A percentile compares a stretch with the other conserved stretches of the same genome.
Evolutionary conservation across 306 rosid genomes (phyloP).

Genomic region (Prunus davidiana): DNA sequence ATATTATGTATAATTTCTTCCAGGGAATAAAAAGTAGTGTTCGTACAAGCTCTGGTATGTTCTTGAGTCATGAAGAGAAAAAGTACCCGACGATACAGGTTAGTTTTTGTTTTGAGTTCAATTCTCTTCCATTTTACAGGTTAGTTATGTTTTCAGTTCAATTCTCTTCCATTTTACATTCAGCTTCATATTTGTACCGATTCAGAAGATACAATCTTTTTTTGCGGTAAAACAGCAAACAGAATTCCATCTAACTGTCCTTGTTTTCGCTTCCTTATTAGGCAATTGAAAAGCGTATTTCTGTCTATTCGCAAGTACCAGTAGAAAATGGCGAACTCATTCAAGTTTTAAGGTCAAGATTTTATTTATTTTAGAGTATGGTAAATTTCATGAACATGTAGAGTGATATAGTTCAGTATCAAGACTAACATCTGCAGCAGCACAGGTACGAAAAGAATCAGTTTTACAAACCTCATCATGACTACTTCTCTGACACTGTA

Average conservation of each 20-base stretch:
- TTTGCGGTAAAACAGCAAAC: background rate
- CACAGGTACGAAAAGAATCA: conserved; percentile 90
- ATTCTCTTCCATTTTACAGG: background rate
- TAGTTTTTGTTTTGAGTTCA: conserved; percentile 22
- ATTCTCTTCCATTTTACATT: background rate
- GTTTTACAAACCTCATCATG: conserved; percentile 92
- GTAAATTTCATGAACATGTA: conserved; percentile 16
- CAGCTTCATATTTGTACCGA: background rate
- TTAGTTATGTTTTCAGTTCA: conserved; percentile 17
- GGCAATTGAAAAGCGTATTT: conserved; percentile 96
- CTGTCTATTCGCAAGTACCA: conserved; percentile 90
- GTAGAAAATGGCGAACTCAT: conserved; percentile 90
- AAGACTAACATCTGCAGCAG: conserved; percentile 86
- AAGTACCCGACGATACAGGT: conserved; percentile 81
- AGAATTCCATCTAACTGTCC: background rate
- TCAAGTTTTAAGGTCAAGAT: conserved; percentile 84
- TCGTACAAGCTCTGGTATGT: conserved; percentile 98
- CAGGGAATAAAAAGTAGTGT: conserved; percentile 89
- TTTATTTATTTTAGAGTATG: conserved; percentile 22
- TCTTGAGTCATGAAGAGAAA: conserved; percentile 60
- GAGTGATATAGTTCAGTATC: conserved; percentile 23
- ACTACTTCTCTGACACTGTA: conserved; percentile 94
- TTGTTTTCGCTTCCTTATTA: conserved; percentile 15
- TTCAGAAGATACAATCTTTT: background rate
- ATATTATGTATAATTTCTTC: conserved; percentile 18